A percentile compares a stretch with the other conserved stretches of the same genome.
phyloP scores from a whole-genome alignment of 441 rosid species.

The Hura crepitans region DNA sequence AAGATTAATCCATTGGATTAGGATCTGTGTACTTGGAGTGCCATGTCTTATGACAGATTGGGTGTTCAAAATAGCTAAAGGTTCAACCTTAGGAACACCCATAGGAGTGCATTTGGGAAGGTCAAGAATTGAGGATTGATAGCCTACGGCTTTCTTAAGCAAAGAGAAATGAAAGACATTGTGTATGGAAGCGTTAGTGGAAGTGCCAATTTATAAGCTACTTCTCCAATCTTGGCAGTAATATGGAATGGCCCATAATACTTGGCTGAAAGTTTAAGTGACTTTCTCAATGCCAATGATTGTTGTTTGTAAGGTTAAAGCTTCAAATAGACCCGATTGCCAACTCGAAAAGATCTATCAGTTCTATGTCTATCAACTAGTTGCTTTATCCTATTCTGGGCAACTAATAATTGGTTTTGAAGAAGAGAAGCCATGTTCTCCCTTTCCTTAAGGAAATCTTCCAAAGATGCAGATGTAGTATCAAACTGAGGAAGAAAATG shows the following conservation, averaged over 20 bases:
- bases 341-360: neutral
- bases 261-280: neutral
- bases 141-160: neutral
- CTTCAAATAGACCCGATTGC: neutral
- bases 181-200: neutral
- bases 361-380: neutral
- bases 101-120: too few species aligned
- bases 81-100: too few species aligned
- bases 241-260: neutral
- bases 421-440: neutral
- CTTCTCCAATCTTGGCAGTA: neutral
- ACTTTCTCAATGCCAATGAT: neutral
- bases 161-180: neutral
- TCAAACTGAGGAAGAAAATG: neutral
- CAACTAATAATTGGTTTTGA: neutral
- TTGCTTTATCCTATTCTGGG: neutral
- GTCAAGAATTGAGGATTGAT: too few species aligned
- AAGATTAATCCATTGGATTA: too few species aligned
- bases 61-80: too few species aligned
- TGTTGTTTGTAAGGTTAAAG: neutral
- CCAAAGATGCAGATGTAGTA: neutral
- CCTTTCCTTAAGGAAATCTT: neutral
- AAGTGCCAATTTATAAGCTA: neutral
- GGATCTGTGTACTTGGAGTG: too few species aligned
- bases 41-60: too few species aligned